Evolutionary conservation across 1,139 yeast genomes (phyloP).

Genomic region (Pichia cactophila): DNA sequence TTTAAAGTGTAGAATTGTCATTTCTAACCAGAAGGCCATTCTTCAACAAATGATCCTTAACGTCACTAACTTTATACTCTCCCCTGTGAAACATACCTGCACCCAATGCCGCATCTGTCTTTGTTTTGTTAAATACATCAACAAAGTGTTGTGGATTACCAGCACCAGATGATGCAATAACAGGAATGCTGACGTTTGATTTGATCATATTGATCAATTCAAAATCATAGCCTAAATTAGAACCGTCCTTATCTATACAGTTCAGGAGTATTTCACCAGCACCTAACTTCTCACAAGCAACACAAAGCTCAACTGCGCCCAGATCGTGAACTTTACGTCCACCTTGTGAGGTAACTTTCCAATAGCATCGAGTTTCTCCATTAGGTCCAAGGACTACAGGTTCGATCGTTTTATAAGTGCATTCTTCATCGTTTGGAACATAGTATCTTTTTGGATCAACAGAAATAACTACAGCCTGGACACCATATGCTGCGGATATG

Average conservation of each 20-base stretch:
- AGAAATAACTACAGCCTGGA: conserved; percentile 93
- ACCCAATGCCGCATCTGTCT: conserved; percentile 93
- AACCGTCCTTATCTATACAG: conserved; percentile 94
- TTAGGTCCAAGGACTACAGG: conserved; percentile 63
- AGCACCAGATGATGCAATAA: conserved; percentile 96
- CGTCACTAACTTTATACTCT: conserved; percentile 80
- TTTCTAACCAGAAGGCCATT: conserved; percentile 48
- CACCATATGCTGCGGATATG: conserved; percentile 85
- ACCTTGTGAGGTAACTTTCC: conserved; percentile 92
- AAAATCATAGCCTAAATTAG: conserved; percentile 85
- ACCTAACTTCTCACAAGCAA: conserved; percentile 88
- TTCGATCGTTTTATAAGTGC: conserved; percentile 53
- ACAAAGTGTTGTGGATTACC: conserved; percentile 86
- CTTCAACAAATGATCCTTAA: conserved; percentile 54
- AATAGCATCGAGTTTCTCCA: conserved; percentile 84
- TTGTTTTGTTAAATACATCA: conserved; percentile 74
- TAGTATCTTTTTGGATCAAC: conserved; percentile 91
- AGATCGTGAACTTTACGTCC: conserved; percentile 84
- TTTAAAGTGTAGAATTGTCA: conserved; percentile 25
- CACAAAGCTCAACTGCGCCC: conserved; percentile 84
- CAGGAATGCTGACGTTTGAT: conserved; percentile 72
- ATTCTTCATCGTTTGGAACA: conserved; percentile 50
- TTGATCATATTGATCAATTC: conserved; percentile 78
- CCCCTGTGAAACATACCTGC: conserved; percentile 98
- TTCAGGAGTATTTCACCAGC: conserved; percentile 91